phyloP scores from a whole-genome alignment of 176 grass and related monocot genomes.

The Oryza rufipogon region DNA sequence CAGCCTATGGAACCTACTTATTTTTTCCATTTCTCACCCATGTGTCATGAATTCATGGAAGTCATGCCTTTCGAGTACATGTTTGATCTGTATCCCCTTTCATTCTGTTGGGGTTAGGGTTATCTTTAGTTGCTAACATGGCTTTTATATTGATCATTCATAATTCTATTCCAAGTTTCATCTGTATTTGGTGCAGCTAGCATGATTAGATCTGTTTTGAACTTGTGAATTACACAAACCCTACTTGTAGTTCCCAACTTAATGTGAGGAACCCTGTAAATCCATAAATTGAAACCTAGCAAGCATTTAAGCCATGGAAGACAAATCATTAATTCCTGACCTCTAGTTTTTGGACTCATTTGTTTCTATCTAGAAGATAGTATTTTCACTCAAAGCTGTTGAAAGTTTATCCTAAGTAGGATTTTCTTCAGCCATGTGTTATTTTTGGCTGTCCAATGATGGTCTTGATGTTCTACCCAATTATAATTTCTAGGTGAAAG shows the following conservation, averaged over 20 bases:
- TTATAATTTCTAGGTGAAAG: conserved; percentile 78
- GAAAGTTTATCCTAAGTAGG: neutral
- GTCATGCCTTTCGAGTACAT: neutral
- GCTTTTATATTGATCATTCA: neutral
- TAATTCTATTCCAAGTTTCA: neutral
- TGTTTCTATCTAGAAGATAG: conserved; percentile 1
- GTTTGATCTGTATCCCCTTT: neutral
- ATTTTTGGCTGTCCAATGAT: neutral
- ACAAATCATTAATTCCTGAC: neutral
- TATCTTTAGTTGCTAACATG: neutral
- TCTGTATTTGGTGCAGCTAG: neutral
- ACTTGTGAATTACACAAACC: neutral
- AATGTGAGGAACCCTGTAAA: neutral
- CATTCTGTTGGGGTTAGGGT: neutral
- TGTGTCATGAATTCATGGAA: neutral
- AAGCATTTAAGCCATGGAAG: neutral
- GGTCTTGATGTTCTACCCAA: conserved; percentile 30
- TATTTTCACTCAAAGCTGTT: conserved; percentile 6
- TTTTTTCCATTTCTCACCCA: conserved; percentile 5
- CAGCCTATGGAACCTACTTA: neutral
- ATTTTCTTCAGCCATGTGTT: conserved; percentile 21
- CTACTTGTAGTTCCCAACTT: neutral
- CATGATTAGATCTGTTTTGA: neutral
- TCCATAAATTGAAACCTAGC: neutral
- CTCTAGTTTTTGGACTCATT: neutral